Base-by-base conservation (phyloP, 2,329 filamentous ascomycete genomes). In the Diplocarpon mali region DNA sequence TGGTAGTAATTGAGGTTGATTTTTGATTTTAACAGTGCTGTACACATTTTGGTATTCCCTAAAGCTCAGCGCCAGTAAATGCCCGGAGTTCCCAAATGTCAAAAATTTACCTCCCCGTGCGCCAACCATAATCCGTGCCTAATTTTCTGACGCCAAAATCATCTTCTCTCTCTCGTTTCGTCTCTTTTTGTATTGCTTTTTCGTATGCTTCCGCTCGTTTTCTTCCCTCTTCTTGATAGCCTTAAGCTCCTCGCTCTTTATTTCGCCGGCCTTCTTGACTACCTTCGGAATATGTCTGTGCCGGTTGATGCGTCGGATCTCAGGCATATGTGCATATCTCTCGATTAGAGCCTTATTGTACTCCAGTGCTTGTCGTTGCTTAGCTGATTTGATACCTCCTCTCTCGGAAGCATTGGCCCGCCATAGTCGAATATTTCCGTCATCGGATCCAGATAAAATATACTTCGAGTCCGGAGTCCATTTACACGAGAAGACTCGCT, bases 211-310 rank as follows among this genome's bases (percentile, higher is more conserved):
- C 54, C 92, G 76, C 66, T 94, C 85, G 62, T 98, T 98, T 71
- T 98, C 92, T 60, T 95, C 85, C 56, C 80, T 80, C 57, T 86
- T 74, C 78, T 94, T 95, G 64, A 95, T 84, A 29, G 85, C 77
- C 65, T 79, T 80, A 57, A 95, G 65, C 65, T 96, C 92, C 61
- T 93, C 87, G 46, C 69, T 69, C 78, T 98, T 98, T 67, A 96
- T 96, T 70, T 95, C 85, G 39, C 75, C 80, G 3, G 90, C 90
- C 76, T 95, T 96, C 80, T 95, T 95, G 54, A 96, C 79, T 46
- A 88, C 79, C 71, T 88, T 86, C 15, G 92, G 92, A 50, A 95
- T 68, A 66, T 96, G 92, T 51, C 92, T 78, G 65, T 98, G 92
- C 42, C 88, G 76, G 58, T 82, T 82, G 64, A 98, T 98, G 44